Conservation (phyloP, 495 filamentous ascomycete species). For the Penicillium daleae region DNA sequence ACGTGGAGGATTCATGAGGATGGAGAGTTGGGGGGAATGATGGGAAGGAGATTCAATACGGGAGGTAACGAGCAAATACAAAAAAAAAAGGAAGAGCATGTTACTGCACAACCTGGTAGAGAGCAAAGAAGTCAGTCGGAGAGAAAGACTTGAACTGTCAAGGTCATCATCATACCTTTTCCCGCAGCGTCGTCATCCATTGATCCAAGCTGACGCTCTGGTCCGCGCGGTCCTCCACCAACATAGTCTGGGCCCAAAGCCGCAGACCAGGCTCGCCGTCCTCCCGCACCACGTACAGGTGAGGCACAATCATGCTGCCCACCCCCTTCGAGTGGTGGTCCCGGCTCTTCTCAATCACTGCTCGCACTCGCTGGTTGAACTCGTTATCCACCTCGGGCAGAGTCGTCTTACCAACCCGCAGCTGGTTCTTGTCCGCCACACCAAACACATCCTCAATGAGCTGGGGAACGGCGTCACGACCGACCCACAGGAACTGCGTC, state of each 20-base stretch:
- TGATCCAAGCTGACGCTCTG: slow-evolving; percentile 89
- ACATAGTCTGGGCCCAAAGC: slow-evolving; percentile 93
- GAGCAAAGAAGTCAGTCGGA: slow-evolving; percentile 5
- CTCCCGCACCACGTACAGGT: slow-evolving; percentile 90
- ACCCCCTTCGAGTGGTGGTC: slow-evolving; percentile 83
- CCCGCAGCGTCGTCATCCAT: slow-evolving; percentile 89
- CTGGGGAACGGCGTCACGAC: slow-evolving; percentile 88
- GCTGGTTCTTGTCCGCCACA: slow-evolving; percentile 71
- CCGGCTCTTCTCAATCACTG: slow-evolving; percentile 86
- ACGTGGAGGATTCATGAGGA: slow-evolving; percentile 10
- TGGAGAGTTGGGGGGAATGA: background rate
- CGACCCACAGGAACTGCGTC: slow-evolving; percentile 97
- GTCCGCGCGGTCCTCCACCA: slow-evolving; percentile 94
- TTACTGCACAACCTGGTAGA: slow-evolving; percentile 34
- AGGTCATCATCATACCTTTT: slow-evolving; percentile 76
- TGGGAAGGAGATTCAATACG: too few species aligned
- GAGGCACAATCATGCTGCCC: slow-evolving; percentile 88
- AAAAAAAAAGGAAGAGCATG: slow-evolving; percentile 4
- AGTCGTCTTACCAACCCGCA: slow-evolving; percentile 88
- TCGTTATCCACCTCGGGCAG: slow-evolving; percentile 90
- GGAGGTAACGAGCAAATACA: slow-evolving; percentile 2
- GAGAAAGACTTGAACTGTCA: slow-evolving; percentile 14
- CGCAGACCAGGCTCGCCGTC: slow-evolving; percentile 95
- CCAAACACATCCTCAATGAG: slow-evolving; percentile 90
- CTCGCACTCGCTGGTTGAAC: slow-evolving; percentile 91